These are phyloP conservation scores for Gryganskiella cystojenkinii DNA, from an alignment of 192 early-diverging fungal species.

Conservation along the genomic window DNA sequence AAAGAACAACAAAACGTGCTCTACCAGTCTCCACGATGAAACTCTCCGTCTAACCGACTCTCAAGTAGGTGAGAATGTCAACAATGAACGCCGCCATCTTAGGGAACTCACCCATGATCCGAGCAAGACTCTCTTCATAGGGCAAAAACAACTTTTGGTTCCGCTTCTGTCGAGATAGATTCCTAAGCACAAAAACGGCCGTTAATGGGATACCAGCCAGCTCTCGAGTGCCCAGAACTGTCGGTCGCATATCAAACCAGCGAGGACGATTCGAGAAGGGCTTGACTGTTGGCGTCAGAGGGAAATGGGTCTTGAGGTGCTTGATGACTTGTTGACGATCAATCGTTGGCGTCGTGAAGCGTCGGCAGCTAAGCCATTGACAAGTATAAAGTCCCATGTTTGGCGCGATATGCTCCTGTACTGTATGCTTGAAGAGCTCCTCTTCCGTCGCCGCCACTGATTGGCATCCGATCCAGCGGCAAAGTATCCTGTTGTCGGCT, in stretches of 20 bases:
- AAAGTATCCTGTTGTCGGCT: slow-evolving; percentile 49
- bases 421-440: slow-evolving; percentile 59
- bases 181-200: slow-evolving; percentile 65
- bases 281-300: slow-evolving; percentile 51
- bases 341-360: slow-evolving; percentile 43
- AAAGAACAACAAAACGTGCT: no score
- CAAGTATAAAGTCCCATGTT: slow-evolving; percentile 53
- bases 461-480: slow-evolving; percentile 64
- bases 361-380: slow-evolving; percentile 62
- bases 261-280: slow-evolving; percentile 31
- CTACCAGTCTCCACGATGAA: no score
- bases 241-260: slow-evolving; percentile 52
- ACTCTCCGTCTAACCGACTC: slow-evolving; percentile 33
- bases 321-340: slow-evolving; percentile 51
- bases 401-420: slow-evolving; percentile 58
- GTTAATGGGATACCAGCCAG: slow-evolving; percentile 65
- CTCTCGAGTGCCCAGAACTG: slow-evolving; percentile 53
- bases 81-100: slow-evolving; percentile 59
- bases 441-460: slow-evolving; percentile 51
- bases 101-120: slow-evolving; percentile 62
- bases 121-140: slow-evolving; percentile 60
- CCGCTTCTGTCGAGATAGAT: slow-evolving; percentile 57
- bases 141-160: slow-evolving; percentile 59
- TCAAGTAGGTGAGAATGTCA: slow-evolving; percentile 54
- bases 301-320: slow-evolving; percentile 65